phyloP scores from a whole-genome alignment of 2,329 filamentous ascomycete species.

The Penicillium psychrosexuale region DNA sequence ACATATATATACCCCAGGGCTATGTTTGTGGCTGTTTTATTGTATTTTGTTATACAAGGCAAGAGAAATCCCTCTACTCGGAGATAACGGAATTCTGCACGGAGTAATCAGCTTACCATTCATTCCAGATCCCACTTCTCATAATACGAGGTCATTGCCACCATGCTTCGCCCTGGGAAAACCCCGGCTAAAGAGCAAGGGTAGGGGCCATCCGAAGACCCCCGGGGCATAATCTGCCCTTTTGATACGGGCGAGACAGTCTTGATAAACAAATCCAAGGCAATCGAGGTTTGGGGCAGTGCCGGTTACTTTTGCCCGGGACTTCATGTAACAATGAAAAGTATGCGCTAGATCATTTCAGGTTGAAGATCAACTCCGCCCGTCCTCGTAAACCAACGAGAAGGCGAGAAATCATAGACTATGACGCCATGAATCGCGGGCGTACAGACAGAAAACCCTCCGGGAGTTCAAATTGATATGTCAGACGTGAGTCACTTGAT shows the following conservation, averaged over 20 bases:
- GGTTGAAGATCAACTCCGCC: constrained; percentile 16
- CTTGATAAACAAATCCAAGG: constrained; percentile 6
- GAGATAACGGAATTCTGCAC: neutral
- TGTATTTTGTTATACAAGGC: neutral
- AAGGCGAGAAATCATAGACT: neutral
- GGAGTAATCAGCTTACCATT: neutral
- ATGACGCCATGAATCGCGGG: constrained; percentile 20
- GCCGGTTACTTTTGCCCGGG: constrained; percentile 13
- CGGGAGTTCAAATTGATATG: neutral
- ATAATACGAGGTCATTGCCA: constrained; percentile 3
- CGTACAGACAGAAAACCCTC: neutral
- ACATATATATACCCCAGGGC: neutral
- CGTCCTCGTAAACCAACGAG: constrained; percentile 11
- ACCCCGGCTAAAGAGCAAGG: neutral
- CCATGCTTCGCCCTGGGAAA: neutral
- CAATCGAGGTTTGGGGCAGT: constrained; percentile 18
- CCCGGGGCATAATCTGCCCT: neutral
- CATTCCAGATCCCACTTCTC: neutral
- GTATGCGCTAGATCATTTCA: constrained; percentile 5
- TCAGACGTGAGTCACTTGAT: constrained; percentile 25
- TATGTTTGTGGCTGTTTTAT: neutral
- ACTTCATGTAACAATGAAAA: neutral
- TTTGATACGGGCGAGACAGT: neutral
- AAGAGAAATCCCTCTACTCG: neutral
- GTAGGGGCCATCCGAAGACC: neutral